Evolutionary conservation across 2,329 filamentous ascomycete species (phyloP), one percentile per base, ranked within the genome.

Genomic region (Aspergillus novofumigatus): DNA sequence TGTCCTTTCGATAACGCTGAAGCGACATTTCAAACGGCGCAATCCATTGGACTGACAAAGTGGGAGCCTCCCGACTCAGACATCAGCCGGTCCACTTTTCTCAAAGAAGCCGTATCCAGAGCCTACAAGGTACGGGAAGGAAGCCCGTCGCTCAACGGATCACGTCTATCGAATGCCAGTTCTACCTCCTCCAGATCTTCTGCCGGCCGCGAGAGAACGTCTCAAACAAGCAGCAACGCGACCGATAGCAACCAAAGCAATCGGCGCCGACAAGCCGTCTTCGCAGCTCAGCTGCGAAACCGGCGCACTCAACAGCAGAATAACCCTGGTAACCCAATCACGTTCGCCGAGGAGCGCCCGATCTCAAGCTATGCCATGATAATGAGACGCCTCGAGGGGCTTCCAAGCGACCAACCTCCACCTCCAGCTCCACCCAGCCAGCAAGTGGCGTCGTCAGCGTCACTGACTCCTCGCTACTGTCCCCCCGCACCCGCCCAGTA

Each of bases 81-180:
- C 49, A 73, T 75, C 47, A 82, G 77, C 53, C 81, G 83, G 20
- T 75, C 77, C 11, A 80, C 77, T 3, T 88, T 88, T 69, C 75
- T 88, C 56, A 83, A 83, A 57, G 83, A 86, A 66, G 83, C 84
- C 1, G 78, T 86, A 32, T 79, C 82, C 1, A 81, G 82, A 23
- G 77, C 84, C 21, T 87, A 87, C 68, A 81, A 85, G 66, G 80
- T 74, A 42, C 67, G 69, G 52, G 66, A 65, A 57, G 62, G 59
- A 3, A 49, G 42, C 23, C 42, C 59, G 6, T 55, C 54, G 20
- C 47, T 51, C 20, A 47, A 42, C 23, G 49, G 49, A 14, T 51
- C 47, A 2, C 48, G 45, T 38, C 41, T 52, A 4, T 53, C 62
- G n/a, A 58, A 55, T 21, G 45, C 59, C 28, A 57, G 55, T 49